Conservation (phyloP, 2,329 filamentous ascomycete genomes). For the Chrysosporium queenslandicum region DNA sequence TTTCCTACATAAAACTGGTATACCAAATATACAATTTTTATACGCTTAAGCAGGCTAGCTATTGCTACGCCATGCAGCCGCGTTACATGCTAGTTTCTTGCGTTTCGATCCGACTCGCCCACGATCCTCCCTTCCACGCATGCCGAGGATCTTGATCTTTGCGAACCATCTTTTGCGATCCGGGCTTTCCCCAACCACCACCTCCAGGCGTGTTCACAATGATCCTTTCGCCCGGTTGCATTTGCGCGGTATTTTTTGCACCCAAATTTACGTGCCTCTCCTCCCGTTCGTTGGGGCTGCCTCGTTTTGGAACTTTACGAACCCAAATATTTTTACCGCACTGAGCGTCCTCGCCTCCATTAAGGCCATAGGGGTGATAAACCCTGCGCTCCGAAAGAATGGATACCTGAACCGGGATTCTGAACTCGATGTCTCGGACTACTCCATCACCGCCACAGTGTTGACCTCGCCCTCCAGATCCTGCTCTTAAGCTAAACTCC, state of each 20-base stretch:
- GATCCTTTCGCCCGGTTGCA: conserved; percentile 31
- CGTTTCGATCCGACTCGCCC: conserved; percentile 40
- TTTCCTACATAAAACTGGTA: not conserved
- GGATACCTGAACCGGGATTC: conserved; percentile 63
- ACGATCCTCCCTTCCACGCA: conserved; percentile 51
- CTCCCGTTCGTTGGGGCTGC: conserved; percentile 18
- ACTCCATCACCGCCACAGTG: conserved; percentile 67
- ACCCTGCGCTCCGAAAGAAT: conserved; percentile 66
- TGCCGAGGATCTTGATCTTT: conserved; percentile 48
- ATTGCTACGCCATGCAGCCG: not conserved
- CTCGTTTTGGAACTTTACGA: conserved; percentile 49
- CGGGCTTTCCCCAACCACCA: conserved; percentile 36
- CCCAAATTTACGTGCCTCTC: conserved; percentile 24
- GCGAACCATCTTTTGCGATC: conserved; percentile 42
- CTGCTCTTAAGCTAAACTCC: conserved; percentile 55
- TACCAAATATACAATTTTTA: conserved; percentile 1
- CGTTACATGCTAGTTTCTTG: conserved; percentile 41
- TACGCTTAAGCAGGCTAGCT: no score
- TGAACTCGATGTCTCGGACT: conserved; percentile 69
- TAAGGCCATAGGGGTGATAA: conserved; percentile 65
- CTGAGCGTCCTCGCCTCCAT: conserved; percentile 64
- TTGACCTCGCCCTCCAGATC: conserved; percentile 55
- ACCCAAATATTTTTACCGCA: conserved; percentile 82
- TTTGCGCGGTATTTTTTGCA: conserved; percentile 26
- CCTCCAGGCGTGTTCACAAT: conserved; percentile 33